phyloP scores from a whole-genome alignment of 306 rosid species.

The Vigna hirtella region DNA sequence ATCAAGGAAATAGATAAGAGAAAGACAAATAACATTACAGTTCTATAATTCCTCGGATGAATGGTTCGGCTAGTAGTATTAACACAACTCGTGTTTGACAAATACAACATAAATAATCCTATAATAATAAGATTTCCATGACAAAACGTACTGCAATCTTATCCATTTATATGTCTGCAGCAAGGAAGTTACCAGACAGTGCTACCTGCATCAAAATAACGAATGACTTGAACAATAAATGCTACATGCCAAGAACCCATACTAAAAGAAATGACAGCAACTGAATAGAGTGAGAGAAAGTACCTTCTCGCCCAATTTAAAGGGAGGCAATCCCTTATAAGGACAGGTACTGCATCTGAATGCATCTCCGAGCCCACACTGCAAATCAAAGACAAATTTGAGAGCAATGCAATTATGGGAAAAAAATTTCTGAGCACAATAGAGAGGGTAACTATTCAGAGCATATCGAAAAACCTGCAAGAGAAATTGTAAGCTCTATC shows the following conservation, averaged over 20 bases:
- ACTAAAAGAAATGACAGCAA: slow-evolving; percentile 18
- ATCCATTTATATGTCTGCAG: slow-evolving; percentile 68
- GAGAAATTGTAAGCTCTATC: slow-evolving; percentile 12
- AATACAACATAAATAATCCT: background rate
- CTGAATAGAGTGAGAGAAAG: background rate
- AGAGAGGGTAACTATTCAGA: background rate
- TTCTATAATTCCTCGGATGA: background rate
- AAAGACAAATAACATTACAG: background rate
- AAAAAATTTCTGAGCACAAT: too few species aligned
- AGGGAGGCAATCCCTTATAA: slow-evolving; percentile 92
- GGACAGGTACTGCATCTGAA: slow-evolving; percentile 96
- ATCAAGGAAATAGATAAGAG: background rate
- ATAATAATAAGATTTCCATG: background rate
- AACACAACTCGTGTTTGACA: background rate
- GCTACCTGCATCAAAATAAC: slow-evolving; percentile 63
- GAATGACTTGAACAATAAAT: background rate
- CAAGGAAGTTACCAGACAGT: slow-evolving; percentile 72
- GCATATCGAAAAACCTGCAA: slow-evolving; percentile 7
- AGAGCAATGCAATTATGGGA: slow-evolving; percentile 37
- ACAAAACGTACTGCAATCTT: background rate
- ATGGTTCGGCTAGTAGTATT: slow-evolving; percentile 21
- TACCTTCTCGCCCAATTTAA: slow-evolving; percentile 98
- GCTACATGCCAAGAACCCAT: background rate
- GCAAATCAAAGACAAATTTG: slow-evolving; percentile 51
- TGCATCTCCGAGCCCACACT: slow-evolving; percentile 99